Evolutionary conservation across 768 basidiomycete genomes (phyloP).

Genomic region (Leccinum boreale): DNA sequence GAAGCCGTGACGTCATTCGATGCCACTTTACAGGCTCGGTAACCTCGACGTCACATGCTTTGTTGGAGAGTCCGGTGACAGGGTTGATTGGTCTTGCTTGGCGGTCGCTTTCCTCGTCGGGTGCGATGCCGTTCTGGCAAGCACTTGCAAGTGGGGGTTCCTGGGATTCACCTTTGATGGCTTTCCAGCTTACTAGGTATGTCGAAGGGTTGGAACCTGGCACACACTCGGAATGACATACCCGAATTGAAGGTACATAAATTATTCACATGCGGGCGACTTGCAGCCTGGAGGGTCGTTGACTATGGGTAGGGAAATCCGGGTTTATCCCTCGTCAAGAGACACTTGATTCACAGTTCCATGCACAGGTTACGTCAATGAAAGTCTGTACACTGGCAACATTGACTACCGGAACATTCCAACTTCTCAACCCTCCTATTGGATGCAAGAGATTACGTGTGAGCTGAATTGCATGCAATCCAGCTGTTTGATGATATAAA

Average conservation of each 20-base stretch:
- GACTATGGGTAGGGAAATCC: slow-evolving; percentile 50
- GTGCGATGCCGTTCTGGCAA: slow-evolving; percentile 66
- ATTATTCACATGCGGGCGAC: slow-evolving; percentile 35
- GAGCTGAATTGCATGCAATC: not conserved
- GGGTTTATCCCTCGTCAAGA: not conserved
- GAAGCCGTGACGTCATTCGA: slow-evolving; percentile 4
- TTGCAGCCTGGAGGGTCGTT: slow-evolving; percentile 73
- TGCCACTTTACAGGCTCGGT: slow-evolving; percentile 37
- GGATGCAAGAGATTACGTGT: slow-evolving; percentile 39
- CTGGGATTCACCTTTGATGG: slow-evolving; percentile 53
- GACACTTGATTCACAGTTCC: not conserved
- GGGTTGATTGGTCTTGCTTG: slow-evolving; percentile 80
- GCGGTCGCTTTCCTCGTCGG: slow-evolving; percentile 53
- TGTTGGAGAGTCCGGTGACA: slow-evolving; percentile 49
- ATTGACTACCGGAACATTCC: slow-evolving; percentile 51
- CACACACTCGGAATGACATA: not conserved
- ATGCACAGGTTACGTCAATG: slow-evolving; percentile 53
- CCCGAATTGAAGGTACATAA: slow-evolving; percentile 34
- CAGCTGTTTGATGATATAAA: not conserved
- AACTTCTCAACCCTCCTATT: slow-evolving; percentile 38
- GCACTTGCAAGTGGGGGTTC: slow-evolving; percentile 41
- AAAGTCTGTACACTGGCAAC: slow-evolving; percentile 43
- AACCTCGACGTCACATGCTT: slow-evolving; percentile 31
- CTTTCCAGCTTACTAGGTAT: slow-evolving; percentile 60
- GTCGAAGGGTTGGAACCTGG: not conserved